Percentiles rank a stretch among this genome's conserved stretches.
These are phyloP conservation scores for Fusarium denticulatum DNA, from an alignment of 2,329 filamentous ascomycete species.

Conservation along the genomic window DNA sequence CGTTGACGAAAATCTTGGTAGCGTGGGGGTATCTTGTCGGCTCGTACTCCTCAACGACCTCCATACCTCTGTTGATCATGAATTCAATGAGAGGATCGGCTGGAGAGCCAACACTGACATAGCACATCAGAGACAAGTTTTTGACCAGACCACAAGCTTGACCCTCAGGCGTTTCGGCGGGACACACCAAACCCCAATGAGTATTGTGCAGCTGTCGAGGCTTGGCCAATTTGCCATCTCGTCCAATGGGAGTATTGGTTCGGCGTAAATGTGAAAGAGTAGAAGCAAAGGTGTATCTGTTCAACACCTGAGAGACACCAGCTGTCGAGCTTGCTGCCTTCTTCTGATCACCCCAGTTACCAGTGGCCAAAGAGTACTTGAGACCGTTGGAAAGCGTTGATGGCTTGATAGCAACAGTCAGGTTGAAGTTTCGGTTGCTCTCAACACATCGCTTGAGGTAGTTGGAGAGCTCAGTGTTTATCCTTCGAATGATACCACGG, in stretches of 20 bases:
- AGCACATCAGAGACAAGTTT: conserved; percentile 98
- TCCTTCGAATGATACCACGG: conserved; percentile 87
- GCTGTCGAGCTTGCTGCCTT: conserved; percentile 95
- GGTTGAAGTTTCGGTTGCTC: conserved; percentile 85
- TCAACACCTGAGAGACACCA: conserved; percentile 97
- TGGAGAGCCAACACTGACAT: conserved; percentile 93
- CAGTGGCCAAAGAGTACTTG: conserved; percentile 96
- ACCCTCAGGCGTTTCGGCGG: conserved; percentile 97
- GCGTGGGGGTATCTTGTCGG: conserved; percentile 86
- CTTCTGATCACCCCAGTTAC: conserved; percentile 99
- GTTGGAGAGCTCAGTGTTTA: conserved; percentile 89
- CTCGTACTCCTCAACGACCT: conserved; percentile 95
- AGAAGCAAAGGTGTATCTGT: conserved; percentile 96
- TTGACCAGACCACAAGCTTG: conserved; percentile 98
- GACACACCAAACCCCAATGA: conserved; percentile 97
- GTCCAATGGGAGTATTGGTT: conserved; percentile 94
- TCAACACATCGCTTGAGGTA: conserved; percentile 95
- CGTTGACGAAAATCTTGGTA: conserved; percentile 98
- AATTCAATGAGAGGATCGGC: conserved; percentile 89
- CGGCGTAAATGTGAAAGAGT: conserved; percentile 95
- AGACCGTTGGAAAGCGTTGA: conserved; percentile 91
- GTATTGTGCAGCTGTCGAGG: conserved; percentile 95
- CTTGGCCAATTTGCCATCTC: conserved; percentile 98
- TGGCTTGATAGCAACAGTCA: conserved; percentile 90
- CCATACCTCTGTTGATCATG: conserved; percentile 93